Conservation (phyloP, 176 grass and related monocot species). For the Musa acuminata region DNA sequence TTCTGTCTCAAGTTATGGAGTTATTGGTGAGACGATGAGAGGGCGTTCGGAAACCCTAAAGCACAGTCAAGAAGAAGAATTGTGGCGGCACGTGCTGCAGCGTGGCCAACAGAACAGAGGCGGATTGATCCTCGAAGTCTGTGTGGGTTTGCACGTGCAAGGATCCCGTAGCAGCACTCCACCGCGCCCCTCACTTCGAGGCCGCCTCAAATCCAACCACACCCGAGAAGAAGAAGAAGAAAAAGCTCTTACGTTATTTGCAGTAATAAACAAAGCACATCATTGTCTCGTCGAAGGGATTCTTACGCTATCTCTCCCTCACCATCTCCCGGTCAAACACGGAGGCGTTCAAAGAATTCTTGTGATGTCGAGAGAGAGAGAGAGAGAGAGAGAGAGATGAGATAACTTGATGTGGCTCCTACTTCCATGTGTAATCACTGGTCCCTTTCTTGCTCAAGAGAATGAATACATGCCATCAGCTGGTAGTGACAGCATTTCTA, state of each 20-base stretch:
- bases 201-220: background rate
- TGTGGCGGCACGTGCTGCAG: too few relatives aligned
- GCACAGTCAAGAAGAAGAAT: too few relatives aligned
- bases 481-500: too few relatives aligned
- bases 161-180: conserved; percentile 3
- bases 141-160: background rate
- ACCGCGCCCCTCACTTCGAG: background rate
- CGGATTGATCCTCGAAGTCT: background rate
- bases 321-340: background rate
- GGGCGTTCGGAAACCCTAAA: too few relatives aligned
- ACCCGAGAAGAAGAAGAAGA: background rate
- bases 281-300: background rate
- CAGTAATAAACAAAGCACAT: background rate
- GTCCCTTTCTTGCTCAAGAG: too few relatives aligned
- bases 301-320: background rate
- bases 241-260: background rate
- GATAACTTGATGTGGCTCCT: too few relatives aligned
- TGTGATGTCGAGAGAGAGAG: background rate
- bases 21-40: too few relatives aligned
- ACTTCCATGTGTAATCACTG: too few relatives aligned
- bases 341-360: background rate
- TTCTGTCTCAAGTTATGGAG: too few relatives aligned
- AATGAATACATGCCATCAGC: too few relatives aligned
- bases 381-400: too few relatives aligned
- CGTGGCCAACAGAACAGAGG: too few relatives aligned